These are phyloP conservation scores for Entomortierella beljakovae DNA, from an alignment of 192 early-diverging fungal species.

Conservation along the genomic window DNA sequence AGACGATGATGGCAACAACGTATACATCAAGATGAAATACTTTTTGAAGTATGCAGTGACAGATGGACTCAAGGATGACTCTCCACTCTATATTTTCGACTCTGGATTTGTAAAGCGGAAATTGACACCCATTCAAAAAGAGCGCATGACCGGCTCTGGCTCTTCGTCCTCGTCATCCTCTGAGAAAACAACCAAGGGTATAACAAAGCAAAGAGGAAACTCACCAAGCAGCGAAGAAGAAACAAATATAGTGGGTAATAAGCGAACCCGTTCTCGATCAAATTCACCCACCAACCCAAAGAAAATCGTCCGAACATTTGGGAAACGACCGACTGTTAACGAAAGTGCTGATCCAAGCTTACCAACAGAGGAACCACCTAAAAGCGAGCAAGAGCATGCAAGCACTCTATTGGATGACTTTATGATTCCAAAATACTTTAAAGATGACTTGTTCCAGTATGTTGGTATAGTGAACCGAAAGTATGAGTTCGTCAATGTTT, in stretches of 20 bases:
- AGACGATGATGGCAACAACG: constrained; percentile 77
- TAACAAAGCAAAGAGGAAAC: not conserved
- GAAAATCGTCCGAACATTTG: constrained; percentile 39
- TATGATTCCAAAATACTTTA: constrained; percentile 75
- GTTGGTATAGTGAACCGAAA: not conserved
- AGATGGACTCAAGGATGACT: constrained; percentile 70
- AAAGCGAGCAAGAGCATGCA: constrained; percentile 41
- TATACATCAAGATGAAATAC: constrained; percentile 72
- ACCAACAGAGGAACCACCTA: constrained; percentile 9
- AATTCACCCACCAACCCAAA: constrained; percentile 17
- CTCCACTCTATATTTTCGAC: constrained; percentile 87
- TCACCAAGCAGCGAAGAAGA: constrained; percentile 14
- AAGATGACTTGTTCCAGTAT: constrained; percentile 76
- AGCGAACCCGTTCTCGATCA: constrained; percentile 38
- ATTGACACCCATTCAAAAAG: constrained; percentile 38
- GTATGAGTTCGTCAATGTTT: not conserved
- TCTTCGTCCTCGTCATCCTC: constrained; percentile 44
- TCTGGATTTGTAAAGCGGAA: constrained; percentile 67
- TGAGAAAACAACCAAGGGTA: not conserved
- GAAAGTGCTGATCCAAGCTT: not conserved
- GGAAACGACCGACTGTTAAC: constrained; percentile 13
- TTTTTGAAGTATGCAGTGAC: constrained; percentile 67
- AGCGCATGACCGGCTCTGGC: constrained; percentile 37
- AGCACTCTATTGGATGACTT: constrained; percentile 71
- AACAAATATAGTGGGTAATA: constrained; percentile 9